Conservation (phyloP, 495 filamentous ascomycete genomes). For the Polyplosphaeria fusca region DNA sequence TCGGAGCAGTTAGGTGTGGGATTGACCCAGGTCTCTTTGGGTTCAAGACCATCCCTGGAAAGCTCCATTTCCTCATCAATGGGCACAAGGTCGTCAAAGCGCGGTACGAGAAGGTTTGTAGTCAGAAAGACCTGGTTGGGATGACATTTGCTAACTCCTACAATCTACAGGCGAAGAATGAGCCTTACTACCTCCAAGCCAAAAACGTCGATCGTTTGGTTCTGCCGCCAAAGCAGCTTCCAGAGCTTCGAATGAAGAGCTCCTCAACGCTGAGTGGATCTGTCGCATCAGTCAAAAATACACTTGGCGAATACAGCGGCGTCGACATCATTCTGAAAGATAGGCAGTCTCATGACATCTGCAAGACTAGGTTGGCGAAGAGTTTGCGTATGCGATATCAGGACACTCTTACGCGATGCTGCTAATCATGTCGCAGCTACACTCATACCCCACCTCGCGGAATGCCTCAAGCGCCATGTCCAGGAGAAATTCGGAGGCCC, state of each 20-base stretch:
- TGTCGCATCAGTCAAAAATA: not conserved
- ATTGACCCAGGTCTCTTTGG: not conserved
- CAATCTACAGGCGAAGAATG: too few relatives aligned
- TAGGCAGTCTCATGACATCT: not conserved
- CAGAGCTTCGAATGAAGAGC: not conserved
- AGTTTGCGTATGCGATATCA: not conserved
- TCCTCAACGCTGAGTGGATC: not conserved
- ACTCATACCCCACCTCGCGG: too few relatives aligned
- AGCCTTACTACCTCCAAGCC: not conserved
- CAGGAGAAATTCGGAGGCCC: too few relatives aligned
- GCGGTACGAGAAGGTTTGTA: not conserved
- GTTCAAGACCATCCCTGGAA: not conserved
- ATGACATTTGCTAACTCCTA: too few relatives aligned
- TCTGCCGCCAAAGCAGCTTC: not conserved
- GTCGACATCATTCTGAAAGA: not conserved
- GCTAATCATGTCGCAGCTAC: too few relatives aligned
- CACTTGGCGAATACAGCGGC: not conserved
- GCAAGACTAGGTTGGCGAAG: not conserved
- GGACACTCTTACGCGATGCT: too few relatives aligned
- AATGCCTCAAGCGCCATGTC: too few relatives aligned
- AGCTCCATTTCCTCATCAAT: not conserved
- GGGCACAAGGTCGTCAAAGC: not conserved
- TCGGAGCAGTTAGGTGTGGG: not conserved
- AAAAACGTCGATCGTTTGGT: not conserved
- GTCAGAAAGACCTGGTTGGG: not conserved